Conservation (phyloP, 352 stramenopile species). For the Thraustotheca clavata region DNA sequence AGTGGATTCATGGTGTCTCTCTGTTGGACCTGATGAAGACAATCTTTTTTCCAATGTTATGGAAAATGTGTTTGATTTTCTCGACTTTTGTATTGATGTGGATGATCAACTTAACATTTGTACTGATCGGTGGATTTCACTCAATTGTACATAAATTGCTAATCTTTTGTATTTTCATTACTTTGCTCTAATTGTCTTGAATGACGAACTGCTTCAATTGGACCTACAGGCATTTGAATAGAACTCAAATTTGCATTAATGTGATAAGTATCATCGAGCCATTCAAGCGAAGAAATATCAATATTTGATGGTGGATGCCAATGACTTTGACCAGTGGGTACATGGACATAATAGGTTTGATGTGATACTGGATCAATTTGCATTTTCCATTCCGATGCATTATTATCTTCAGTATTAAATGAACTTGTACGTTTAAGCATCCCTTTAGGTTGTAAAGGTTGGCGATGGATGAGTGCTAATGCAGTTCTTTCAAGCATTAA, state of each 20-base stretch:
- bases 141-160: not conserved
- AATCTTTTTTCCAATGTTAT: not conserved
- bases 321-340: not conserved
- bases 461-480: not conserved
- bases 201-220: slow-evolving; percentile 2
- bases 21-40: not conserved
- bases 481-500: not conserved
- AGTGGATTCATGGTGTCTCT: not conserved
- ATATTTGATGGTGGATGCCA: slow-evolving; percentile 8
- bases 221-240: not conserved
- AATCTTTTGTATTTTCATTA: not conserved
- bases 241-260: not conserved
- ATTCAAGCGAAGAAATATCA: slow-evolving; percentile 1
- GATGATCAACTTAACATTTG: not conserved
- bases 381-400: slow-evolving; percentile 9
- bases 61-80: not conserved
- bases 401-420: not conserved
- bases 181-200: not conserved
- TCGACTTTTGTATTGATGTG: not conserved
- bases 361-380: slow-evolving; percentile 14
- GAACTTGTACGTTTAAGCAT: no score
- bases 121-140: not conserved
- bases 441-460: no score
- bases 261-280: slow-evolving; percentile 1
- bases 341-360: slow-evolving; percentile 16